Evolutionary conservation across 2,329 filamentous ascomycete genomes (phyloP).

Genomic region (Fusarium napiforme): DNA sequence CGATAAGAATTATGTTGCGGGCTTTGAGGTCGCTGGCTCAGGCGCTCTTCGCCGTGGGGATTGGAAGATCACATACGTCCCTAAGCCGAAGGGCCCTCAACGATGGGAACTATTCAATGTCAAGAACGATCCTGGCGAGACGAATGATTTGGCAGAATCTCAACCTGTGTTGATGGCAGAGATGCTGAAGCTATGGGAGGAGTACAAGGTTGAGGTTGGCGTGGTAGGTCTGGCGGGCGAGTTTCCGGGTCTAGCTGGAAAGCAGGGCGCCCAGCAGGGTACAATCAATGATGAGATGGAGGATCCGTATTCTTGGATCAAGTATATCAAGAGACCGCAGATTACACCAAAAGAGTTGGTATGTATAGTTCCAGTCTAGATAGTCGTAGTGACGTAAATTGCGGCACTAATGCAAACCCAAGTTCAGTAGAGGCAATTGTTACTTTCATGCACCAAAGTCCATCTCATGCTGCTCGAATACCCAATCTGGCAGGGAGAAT

Average conservation of each 20-base stretch:
- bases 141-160: conserved; percentile 54
- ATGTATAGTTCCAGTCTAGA: background rate
- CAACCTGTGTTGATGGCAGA: conserved; percentile 54
- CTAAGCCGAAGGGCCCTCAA: conserved; percentile 58
- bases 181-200: conserved; percentile 16
- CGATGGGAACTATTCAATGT: conserved; percentile 69
- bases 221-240: conserved; percentile 20
- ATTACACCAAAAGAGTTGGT: conserved; percentile 9
- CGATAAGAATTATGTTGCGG: conserved; percentile 55
- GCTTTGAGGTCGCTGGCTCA: conserved; percentile 67
- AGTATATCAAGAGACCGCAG: conserved; percentile 16
- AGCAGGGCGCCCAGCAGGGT: background rate
- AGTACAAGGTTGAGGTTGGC: conserved; percentile 20
- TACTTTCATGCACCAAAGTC: background rate
- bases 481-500: background rate
- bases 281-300: conserved; percentile 6
- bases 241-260: background rate
- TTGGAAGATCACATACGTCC: conserved; percentile 68
- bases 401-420: no score
- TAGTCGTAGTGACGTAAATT: no score
- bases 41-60: conserved; percentile 63
- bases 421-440: no score
- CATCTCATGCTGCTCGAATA: background rate
- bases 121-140: conserved; percentile 62
- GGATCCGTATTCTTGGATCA: conserved; percentile 29